Conservation (phyloP, 2,329 filamentous ascomycete species). For the Bipolaris gigantea region DNA sequence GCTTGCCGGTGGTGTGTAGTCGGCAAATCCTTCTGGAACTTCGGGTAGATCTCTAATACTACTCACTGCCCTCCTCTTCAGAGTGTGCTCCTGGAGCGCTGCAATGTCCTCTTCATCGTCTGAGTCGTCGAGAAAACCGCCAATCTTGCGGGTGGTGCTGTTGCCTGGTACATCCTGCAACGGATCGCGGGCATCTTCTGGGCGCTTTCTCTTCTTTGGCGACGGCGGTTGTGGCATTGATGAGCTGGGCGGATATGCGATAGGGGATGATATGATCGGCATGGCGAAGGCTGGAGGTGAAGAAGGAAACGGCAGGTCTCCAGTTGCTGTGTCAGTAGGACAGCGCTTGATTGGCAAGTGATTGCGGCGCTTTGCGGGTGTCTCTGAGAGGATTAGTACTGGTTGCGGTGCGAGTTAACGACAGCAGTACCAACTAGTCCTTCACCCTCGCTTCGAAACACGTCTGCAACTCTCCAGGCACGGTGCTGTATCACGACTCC, state of each 20-base stretch:
- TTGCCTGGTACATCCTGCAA: slow-evolving; percentile 39
- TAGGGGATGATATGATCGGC: slow-evolving; percentile 63
- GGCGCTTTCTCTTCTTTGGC: slow-evolving; percentile 45
- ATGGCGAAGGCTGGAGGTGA: slow-evolving; percentile 60
- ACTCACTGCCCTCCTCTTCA: slow-evolving; percentile 40
- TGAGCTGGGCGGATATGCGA: slow-evolving; percentile 59
- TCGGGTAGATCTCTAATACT: slow-evolving; percentile 32
- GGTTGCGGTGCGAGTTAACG: neutral
- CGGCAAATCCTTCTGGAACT: slow-evolving; percentile 25
- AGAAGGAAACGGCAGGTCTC: slow-evolving; percentile 30
- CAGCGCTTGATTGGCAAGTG: slow-evolving; percentile 13
- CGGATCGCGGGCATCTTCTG: slow-evolving; percentile 33
- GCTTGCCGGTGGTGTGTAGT: slow-evolving; percentile 41
- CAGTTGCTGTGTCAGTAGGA: slow-evolving; percentile 16
- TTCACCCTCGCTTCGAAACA: slow-evolving; percentile 55
- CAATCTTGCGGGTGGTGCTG: slow-evolving; percentile 40
- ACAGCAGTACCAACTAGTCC: slow-evolving; percentile 36
- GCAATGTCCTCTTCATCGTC: slow-evolving; percentile 48
- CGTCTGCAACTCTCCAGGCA: slow-evolving; percentile 51
- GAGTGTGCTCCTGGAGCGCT: slow-evolving; percentile 43
- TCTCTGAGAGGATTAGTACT: slow-evolving; percentile 37
- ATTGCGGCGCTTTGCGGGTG: slow-evolving; percentile 31
- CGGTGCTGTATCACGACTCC: slow-evolving; percentile 57
- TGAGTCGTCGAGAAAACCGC: slow-evolving; percentile 46
- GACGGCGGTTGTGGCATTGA: slow-evolving; percentile 39